Evolutionary conservation across 495 filamentous ascomycete species (phyloP), one percentile per base, ranked within the genome.

Genomic region (Collariella sp.): DNA sequence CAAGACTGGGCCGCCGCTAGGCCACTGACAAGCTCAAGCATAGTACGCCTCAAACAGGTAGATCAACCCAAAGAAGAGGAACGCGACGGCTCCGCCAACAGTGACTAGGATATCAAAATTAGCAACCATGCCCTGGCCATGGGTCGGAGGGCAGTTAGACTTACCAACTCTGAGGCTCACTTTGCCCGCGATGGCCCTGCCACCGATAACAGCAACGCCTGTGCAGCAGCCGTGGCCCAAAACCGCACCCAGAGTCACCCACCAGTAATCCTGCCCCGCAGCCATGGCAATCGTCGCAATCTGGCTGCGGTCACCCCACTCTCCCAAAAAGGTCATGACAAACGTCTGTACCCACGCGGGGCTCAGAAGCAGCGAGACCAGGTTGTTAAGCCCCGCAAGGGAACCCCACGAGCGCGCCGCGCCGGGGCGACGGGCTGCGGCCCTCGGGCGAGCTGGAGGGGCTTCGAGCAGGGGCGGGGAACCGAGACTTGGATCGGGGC

Each of bases 201-300:
- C 93, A 7, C 93, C 93, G 53, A 98, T 77, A 18, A 98, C 93
- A n/a, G 93, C 93, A 40, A 86, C 85, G 24, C 86, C 85, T 7
- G 93, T 98, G 71, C 93, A 98, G 46, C 89, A 78, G 24, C 81
- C 84, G 68, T 98, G 93, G 36, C 94, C 93, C 5, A 81, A 75
- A 41, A 95, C 81, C 7, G 93, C 91, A 49, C 93, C 93, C 50
- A 89, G 74, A 4, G 89, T 96, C 15, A 98, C 93, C 89, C 90
- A 96, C 93, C 91, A 97, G 65, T 97, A 97, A 66, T 97, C 94
- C 71, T 94, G 88, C 3, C 93, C 93, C 10, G 93, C 93, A 43
- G 93, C 94, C 93, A 98, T 98, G 36, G 93, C 93, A 64, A 98
- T 96, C 47, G 93, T 98, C 15, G 93, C 94, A 64, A 98, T 98